A percentile compares a stretch with the other conserved stretches of the same genome.
Conservation (phyloP, 345 rosid genomes). For the Luvunga scandens region DNA sequence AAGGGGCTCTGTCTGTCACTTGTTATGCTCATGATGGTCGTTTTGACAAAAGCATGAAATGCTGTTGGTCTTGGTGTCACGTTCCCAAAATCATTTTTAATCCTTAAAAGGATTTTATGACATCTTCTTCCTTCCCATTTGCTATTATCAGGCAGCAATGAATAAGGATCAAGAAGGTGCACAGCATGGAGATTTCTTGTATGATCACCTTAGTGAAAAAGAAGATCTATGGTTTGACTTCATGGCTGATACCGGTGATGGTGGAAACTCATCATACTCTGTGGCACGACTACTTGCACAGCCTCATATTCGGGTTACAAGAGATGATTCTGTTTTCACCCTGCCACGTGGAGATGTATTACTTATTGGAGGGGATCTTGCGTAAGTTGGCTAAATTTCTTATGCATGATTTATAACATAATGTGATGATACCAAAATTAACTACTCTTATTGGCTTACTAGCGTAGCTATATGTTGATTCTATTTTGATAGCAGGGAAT, state of each 20-base stretch:
- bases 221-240: constrained; percentile 95
- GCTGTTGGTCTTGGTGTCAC: neutral
- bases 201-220: constrained; percentile 74
- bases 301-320: constrained; percentile 47
- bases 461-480: neutral
- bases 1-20: too few relatives aligned
- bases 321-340: constrained; percentile 38
- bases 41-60: neutral
- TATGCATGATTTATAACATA: constrained; percentile 2
- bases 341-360: constrained; percentile 76
- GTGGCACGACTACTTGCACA: constrained; percentile 93
- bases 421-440: neutral
- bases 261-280: constrained; percentile 91
- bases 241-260: constrained; percentile 99
- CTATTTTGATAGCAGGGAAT: neutral
- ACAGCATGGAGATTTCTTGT: constrained; percentile 55
- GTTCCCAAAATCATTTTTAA: neutral
- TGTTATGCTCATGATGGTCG: neutral
- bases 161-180: constrained; percentile 50
- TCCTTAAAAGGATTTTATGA: neutral
- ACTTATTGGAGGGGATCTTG: constrained; percentile 98
- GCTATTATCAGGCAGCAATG: constrained; percentile 82
- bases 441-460: constrained; percentile 6
- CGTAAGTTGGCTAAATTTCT: constrained; percentile 60
- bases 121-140: neutral